phyloP scores from a whole-genome alignment of 495 filamentous ascomycete species.

The Pyrenopolyporus hunteri region DNA sequence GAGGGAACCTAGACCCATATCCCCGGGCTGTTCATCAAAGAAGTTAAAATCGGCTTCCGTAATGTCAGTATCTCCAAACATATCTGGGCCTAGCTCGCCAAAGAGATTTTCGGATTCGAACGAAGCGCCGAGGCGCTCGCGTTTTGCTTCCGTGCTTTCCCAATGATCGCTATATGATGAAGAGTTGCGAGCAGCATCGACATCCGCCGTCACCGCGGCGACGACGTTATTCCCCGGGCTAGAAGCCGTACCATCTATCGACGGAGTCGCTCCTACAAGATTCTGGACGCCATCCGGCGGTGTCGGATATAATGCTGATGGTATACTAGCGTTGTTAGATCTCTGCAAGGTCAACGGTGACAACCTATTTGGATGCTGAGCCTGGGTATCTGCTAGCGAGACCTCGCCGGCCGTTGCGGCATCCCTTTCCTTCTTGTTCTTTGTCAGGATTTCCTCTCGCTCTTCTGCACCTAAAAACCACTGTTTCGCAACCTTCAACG shows the following conservation, averaged over 20 bases:
- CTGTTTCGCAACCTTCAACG: conserved; percentile 68
- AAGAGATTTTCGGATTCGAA: conserved; percentile 70
- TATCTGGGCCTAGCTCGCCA: conserved; percentile 71
- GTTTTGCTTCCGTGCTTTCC: conserved; percentile 46
- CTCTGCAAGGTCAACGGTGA: conserved; percentile 54
- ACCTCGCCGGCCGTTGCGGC: conserved; percentile 53
- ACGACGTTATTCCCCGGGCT: conserved; percentile 53
- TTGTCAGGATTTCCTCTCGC: conserved; percentile 52
- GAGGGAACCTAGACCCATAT: conserved; percentile 47
- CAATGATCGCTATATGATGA: conserved; percentile 42
- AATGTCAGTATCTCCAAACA: conserved; percentile 81
- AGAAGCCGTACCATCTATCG: conserved; percentile 54
- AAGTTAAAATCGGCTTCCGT: conserved; percentile 92
- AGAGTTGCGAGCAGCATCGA: conserved; percentile 35
- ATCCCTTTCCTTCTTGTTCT: conserved; percentile 61
- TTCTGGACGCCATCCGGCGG: conserved; percentile 76
- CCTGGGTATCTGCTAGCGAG: conserved; percentile 46
- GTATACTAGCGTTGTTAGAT: conserved; percentile 56
- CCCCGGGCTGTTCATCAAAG: conserved; percentile 66
- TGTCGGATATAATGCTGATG: conserved; percentile 81
- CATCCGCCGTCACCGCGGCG: conserved; percentile 29
- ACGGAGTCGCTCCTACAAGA: conserved; percentile 52
- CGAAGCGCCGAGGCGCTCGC: conserved; percentile 44
- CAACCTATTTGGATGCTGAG: conserved; percentile 43
- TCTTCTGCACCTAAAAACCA: conserved; percentile 65